These are phyloP conservation scores for Earliella scabrosa DNA, from an alignment of 1,284 basidiomycete genomes.

Conservation along the genomic window DNA sequence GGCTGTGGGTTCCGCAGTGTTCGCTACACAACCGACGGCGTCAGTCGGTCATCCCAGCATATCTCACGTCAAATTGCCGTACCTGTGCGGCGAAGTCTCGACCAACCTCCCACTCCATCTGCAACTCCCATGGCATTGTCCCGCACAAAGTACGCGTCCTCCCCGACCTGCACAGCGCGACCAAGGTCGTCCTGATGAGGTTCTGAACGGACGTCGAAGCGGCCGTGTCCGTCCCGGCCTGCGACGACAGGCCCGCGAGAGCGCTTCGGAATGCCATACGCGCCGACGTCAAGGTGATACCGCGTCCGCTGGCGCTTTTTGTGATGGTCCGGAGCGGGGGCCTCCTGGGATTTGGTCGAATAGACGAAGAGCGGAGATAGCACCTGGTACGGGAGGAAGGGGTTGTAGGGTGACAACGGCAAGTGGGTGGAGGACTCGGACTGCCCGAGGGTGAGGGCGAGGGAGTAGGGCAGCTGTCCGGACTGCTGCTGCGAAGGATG, in stretches of 20 bases:
- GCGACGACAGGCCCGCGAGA: slow-evolving; percentile 32
- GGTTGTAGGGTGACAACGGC: slow-evolving; percentile 37
- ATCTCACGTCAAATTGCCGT: slow-evolving; percentile 11
- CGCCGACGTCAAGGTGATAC: slow-evolving; percentile 74
- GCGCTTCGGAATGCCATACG: slow-evolving; percentile 67
- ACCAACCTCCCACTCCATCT: slow-evolving; percentile 91
- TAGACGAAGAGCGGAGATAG: slow-evolving; percentile 39
- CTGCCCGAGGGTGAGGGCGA: slow-evolving; percentile 50
- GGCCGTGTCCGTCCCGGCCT: slow-evolving; percentile 36
- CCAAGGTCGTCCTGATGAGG: slow-evolving; percentile 38
- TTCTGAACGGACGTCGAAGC: slow-evolving; percentile 23
- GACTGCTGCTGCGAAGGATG: slow-evolving; percentile 33
- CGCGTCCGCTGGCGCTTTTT: slow-evolving; percentile 46
- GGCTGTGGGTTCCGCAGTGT: slow-evolving; percentile 46
- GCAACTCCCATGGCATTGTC: slow-evolving; percentile 87
- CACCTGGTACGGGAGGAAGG: slow-evolving; percentile 46
- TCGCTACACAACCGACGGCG: slow-evolving; percentile 12
- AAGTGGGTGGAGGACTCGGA: slow-evolving; percentile 35
- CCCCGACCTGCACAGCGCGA: slow-evolving; percentile 77
- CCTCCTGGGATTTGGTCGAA: slow-evolving; percentile 33
- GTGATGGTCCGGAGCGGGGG: slow-evolving; percentile 21
- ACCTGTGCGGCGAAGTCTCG: slow-evolving; percentile 44
- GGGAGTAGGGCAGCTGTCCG: slow-evolving; percentile 40
- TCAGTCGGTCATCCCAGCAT: neutral
- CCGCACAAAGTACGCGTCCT: slow-evolving; percentile 86